Conservation (phyloP, 2,329 filamentous ascomycete genomes). For the Domatiomyces globalis region DNA sequence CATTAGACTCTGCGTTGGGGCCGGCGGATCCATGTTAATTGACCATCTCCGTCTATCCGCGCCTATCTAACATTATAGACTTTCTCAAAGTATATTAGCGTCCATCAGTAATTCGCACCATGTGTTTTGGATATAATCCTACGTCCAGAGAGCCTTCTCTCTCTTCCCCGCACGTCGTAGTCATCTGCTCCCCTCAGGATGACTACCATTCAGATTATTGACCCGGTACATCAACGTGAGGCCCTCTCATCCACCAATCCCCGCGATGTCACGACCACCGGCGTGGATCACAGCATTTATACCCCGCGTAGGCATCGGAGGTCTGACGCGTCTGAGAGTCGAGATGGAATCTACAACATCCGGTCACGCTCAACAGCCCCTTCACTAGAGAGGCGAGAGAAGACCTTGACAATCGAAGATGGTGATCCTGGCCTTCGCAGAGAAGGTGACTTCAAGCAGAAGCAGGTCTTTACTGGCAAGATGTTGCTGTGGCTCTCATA, state of each 20-base stretch:
- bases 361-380: slow-evolving; percentile 6
- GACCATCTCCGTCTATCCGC: neutral
- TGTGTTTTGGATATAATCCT: neutral
- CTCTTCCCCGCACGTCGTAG: neutral
- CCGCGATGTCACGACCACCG: neutral
- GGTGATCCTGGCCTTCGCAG: slow-evolving; percentile 15
- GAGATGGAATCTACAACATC: slow-evolving; percentile 21
- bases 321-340: neutral
- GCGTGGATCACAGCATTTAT: neutral
- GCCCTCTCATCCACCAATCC: neutral
- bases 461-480: slow-evolving; percentile 21
- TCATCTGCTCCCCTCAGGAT: neutral
- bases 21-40: neutral
- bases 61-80: neutral
- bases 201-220: neutral
- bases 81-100: neutral
- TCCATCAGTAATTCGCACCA: neutral
- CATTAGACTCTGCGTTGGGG: neutral
- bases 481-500: slow-evolving; percentile 33
- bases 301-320: neutral
- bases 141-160: neutral
- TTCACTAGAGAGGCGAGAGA: neutral
- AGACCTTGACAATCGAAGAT: slow-evolving; percentile 4
- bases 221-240: neutral
- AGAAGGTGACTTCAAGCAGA: slow-evolving; percentile 14